Base-by-base conservation (phyloP, 2,329 filamentous ascomycete species). In the Aspergillus sp. region DNA sequence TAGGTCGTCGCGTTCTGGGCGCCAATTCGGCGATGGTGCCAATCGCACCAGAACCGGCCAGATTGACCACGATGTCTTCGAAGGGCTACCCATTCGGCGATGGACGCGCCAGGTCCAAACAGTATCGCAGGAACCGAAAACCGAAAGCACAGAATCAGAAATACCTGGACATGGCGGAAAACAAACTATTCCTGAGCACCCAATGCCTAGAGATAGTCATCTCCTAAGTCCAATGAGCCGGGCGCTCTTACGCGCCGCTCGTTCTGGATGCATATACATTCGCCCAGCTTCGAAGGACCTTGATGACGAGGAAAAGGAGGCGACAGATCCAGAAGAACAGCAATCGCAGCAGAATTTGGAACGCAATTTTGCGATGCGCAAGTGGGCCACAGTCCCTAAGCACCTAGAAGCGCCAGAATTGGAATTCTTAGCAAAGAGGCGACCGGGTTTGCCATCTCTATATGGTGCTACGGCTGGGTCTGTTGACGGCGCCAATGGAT, bases 71-170 rank as follows among this genome's bases (percentile, higher is more conserved):
- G 87, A 89, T 78, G 80, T 87, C 50, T 82, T 85, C 50, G 80
- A 84, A 82, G 91, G 92, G 59, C 83, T 97, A 11, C 93, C 93
- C 15, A 89, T 97, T 57, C 89, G 92, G 69, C 91, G 96, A 83
- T 98, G 92, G 89, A 87, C 90, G 56, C 86, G 89, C 62, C 86
- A 89, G 58, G 80, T 80, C 75, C 83, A 91, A 56, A 88, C 79
- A 42, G 79, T 93, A 69, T 86, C 86, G 64, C 87, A 90, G 52
- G 85, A 85, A 12, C 79, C 83, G 9, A 82, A 85, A 39, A 80
- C 85, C 61, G 89, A 93, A 66, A 85, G 82, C 27, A 80, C 69
- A 3, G 68, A 74, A 33, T 61, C 72, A 7, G 55, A 65, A 4
- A 63, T 69, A 12, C 62, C 69, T 47, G 66, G 67, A 8, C 65